A percentile compares a stretch with the other conserved stretches of the same genome.
These are phyloP conservation scores for Vaccinium macrocarpon DNA, from an alignment of 148 eudicot genomes.

Conservation along the genomic window DNA sequence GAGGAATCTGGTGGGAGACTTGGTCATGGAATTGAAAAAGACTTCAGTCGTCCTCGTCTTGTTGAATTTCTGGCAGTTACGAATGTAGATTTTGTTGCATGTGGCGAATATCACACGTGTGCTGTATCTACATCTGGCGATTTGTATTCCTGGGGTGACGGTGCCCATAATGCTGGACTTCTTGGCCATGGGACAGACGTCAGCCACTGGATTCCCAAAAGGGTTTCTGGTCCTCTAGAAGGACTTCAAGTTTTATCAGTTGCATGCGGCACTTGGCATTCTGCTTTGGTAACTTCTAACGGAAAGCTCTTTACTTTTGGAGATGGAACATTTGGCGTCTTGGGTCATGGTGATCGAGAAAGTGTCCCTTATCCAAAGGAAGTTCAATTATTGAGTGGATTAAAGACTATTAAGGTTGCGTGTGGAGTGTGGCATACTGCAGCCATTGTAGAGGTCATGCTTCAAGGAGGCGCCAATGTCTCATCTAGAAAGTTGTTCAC, in stretches of 20 bases:
- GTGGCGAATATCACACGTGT: conserved; percentile 81
- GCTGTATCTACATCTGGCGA: conserved; percentile 77
- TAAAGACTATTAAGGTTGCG: conserved; percentile 64
- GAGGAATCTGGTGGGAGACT: conserved; percentile 89
- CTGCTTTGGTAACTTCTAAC: conserved; percentile 55
- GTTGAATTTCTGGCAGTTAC: conserved; percentile 63
- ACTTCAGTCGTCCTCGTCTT: conserved; percentile 56
- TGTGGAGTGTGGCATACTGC: conserved; percentile 96
- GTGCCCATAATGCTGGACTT: conserved; percentile 66
- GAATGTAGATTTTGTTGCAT: conserved; percentile 67
- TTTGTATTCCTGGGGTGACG: conserved; percentile 83
- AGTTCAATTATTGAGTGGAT: conserved; percentile 54
- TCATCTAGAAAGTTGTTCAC: conserved; percentile 71
- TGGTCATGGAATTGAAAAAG: conserved; percentile 73
- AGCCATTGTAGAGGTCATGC: conserved; percentile 64
- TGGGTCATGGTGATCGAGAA: conserved; percentile 77
- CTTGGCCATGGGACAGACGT: conserved; percentile 85
- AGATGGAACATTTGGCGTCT: conserved; percentile 81
- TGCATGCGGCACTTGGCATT: conserved; percentile 86
- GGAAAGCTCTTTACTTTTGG: conserved; percentile 81
- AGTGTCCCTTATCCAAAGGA: conserved; percentile 57
- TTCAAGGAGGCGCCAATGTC: conserved; percentile 29
- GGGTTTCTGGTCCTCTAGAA: conserved; percentile 71
- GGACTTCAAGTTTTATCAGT: conserved; percentile 64
- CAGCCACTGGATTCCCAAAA: conserved; percentile 84